A percentile compares a stretch with the other conserved stretches of the same genome.
phyloP scores from a whole-genome alignment of 73 alveolate genomes.

The Uronychia binucleata region DNA sequence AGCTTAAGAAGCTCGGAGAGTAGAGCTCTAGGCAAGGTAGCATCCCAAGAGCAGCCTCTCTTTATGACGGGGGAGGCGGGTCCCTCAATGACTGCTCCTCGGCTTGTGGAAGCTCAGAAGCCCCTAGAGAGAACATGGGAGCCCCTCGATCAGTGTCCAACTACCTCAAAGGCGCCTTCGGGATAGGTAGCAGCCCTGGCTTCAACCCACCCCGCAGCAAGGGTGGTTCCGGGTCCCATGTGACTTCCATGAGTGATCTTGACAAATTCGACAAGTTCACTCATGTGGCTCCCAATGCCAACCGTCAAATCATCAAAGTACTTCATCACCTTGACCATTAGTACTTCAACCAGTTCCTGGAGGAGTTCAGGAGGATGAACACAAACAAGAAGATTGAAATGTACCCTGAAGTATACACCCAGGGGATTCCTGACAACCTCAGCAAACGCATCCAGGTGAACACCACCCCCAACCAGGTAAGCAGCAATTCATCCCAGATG shows the following conservation, averaged over 20 bases:
- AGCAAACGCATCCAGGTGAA: neutral
- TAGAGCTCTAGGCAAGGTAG: slow-evolving; percentile 29
- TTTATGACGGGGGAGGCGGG: slow-evolving; percentile 10
- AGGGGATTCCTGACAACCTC: neutral
- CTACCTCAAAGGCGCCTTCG: neutral
- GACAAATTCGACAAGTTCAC: slow-evolving; percentile 48
- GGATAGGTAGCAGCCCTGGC: neutral
- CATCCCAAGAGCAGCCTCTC: slow-evolving; percentile 21
- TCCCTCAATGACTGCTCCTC: neutral
- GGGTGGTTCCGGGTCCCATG: slow-evolving; percentile 29
- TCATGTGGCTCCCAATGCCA: slow-evolving; percentile 47
- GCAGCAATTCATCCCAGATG: neutral
- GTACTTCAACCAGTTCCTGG: slow-evolving; percentile 37
- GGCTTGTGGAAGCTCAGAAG: neutral
- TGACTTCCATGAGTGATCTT: slow-evolving; percentile 46
- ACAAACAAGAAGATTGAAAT: neutral
- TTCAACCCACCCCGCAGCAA: slow-evolving; percentile 15
- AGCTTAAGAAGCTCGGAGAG: slow-evolving; percentile 21
- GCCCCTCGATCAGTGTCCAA: slow-evolving; percentile 11
- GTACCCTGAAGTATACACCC: neutral
- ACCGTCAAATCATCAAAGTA: slow-evolving; percentile 31
- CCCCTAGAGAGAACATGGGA: slow-evolving; percentile 17
- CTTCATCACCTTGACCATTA: neutral
- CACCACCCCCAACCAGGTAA: neutral
- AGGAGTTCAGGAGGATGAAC: slow-evolving; percentile 46